Conservation (phyloP, 805 yeast genomes). For the Candida hungchunana region DNA sequence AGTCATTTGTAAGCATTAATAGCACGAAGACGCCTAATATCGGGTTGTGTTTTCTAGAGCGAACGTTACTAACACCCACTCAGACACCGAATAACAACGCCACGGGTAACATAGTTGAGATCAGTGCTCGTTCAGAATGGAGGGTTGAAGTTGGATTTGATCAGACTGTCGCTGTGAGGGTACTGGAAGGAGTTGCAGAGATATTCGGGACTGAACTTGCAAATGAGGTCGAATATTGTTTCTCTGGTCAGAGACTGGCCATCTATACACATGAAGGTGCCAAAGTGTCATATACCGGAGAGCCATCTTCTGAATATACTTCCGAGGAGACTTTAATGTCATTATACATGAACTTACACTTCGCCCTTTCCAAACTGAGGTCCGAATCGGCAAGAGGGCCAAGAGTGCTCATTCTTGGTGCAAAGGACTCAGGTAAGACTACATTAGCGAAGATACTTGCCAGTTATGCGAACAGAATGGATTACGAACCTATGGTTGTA, state of each 20-base stretch:
- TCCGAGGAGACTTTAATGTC: constrained; percentile 70
- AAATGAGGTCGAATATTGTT: constrained; percentile 54
- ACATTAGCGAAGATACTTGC: constrained; percentile 62
- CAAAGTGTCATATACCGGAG: constrained; percentile 37
- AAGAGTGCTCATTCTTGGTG: constrained; percentile 68
- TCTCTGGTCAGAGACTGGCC: constrained; percentile 51
- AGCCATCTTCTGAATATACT: constrained; percentile 50
- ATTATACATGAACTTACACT: constrained; percentile 62
- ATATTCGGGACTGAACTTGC: constrained; percentile 92
- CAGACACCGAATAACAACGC: constrained; percentile 5
- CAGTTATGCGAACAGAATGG: constrained; percentile 74
- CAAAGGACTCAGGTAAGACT: constrained; percentile 73
- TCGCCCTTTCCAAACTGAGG: constrained; percentile 63
- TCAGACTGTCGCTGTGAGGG: constrained; percentile 34
- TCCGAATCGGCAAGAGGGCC: constrained; percentile 30
- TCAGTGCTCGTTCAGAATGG: constrained; percentile 56
- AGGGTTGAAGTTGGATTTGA: constrained; percentile 62
- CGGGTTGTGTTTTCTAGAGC: neutral
- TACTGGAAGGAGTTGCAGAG: constrained; percentile 74
- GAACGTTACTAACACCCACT: neutral
- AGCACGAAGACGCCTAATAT: too few species aligned
- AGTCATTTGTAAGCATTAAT: too few species aligned
- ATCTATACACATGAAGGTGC: constrained; percentile 66
- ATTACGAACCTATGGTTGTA: constrained; percentile 63
- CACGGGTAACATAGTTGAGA: constrained; percentile 16